Conservation (phyloP, 768 basidiomycete genomes). For the Lenzites betulinus region DNA sequence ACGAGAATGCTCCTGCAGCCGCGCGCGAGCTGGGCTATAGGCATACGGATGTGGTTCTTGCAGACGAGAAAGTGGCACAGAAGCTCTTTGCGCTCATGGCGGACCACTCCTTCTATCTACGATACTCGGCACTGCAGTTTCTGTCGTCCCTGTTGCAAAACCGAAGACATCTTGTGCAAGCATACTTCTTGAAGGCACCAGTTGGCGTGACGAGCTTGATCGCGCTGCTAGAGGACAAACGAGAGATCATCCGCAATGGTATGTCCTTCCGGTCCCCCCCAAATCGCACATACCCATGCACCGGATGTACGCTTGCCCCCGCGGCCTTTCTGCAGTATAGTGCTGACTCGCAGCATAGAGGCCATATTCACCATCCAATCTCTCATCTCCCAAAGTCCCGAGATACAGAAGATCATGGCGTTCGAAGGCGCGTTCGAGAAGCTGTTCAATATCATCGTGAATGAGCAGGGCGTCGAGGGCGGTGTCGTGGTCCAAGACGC, state of each 20-base stretch:
- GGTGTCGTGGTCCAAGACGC: constrained; percentile 85
- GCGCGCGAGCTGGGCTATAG: constrained; percentile 77
- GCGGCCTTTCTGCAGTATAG: neutral
- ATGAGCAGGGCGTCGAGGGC: constrained; percentile 92
- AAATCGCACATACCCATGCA: neutral
- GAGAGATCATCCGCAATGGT: constrained; percentile 91
- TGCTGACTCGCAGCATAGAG: constrained; percentile 47
- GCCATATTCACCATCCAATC: constrained; percentile 80
- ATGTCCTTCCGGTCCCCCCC: constrained; percentile 27
- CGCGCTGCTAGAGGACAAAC: constrained; percentile 76
- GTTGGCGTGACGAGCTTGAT: constrained; percentile 76
- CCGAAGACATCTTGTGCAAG: constrained; percentile 78
- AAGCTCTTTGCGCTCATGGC: constrained; percentile 75
- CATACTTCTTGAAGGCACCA: constrained; percentile 87
- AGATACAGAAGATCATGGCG: constrained; percentile 95
- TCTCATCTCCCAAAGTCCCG: constrained; percentile 81
- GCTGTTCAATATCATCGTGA: constrained; percentile 82
- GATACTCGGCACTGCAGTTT: constrained; percentile 82
- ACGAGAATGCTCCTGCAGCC: constrained; percentile 44
- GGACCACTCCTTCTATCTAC: constrained; percentile 79
- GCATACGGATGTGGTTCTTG: constrained; percentile 80
- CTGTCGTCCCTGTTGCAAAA: constrained; percentile 81
- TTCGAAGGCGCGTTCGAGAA: constrained; percentile 98
- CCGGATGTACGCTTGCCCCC: neutral
- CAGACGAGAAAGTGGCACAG: constrained; percentile 70